These are phyloP conservation scores for Coemansia reversa DNA, from an alignment of 192 early-diverging fungal genomes.

Conservation along the genomic window DNA sequence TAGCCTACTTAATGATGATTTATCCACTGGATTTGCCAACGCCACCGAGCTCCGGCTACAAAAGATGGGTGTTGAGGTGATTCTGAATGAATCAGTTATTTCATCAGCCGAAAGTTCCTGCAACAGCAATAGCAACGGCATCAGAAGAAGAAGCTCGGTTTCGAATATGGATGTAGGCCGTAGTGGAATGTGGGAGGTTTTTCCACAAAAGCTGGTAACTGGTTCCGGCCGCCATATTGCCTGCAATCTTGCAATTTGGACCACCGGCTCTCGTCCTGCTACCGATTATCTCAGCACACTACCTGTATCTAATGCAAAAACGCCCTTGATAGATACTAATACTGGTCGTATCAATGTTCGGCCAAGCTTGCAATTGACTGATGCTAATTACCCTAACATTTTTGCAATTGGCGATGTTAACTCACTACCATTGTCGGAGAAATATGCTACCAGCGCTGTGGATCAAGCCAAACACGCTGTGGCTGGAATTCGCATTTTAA, in stretches of 20 bases:
- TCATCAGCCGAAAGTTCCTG: background rate
- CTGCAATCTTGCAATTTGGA: slow-evolving; percentile 60
- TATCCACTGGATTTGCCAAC: slow-evolving; percentile 27
- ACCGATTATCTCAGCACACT: slow-evolving; percentile 56
- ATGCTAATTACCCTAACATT: slow-evolving; percentile 51
- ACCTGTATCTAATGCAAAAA: slow-evolving; percentile 14
- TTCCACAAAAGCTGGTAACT: slow-evolving; percentile 22
- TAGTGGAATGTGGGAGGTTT: slow-evolving; percentile 16
- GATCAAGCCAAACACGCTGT: slow-evolving; percentile 43
- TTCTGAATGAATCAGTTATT: slow-evolving; percentile 28
- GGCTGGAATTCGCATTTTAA: slow-evolving; percentile 25
- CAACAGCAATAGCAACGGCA: background rate
- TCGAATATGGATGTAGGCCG: slow-evolving; percentile 3
- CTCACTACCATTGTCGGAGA: slow-evolving; percentile 45
- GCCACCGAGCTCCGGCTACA: slow-evolving; percentile 21
- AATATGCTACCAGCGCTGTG: slow-evolving; percentile 41
- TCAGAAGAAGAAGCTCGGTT: slow-evolving; percentile 12
- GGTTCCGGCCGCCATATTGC: slow-evolving; percentile 49
- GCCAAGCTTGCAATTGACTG: slow-evolving; percentile 54
- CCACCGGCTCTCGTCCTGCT: slow-evolving; percentile 51
- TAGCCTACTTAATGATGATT: slow-evolving; percentile 32
- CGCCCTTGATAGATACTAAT: slow-evolving; percentile 40
- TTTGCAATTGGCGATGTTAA: slow-evolving; percentile 61
- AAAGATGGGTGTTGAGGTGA: slow-evolving; percentile 32
- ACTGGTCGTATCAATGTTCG: slow-evolving; percentile 52